Percentiles rank a stretch among this genome's conserved stretches.
These are phyloP conservation scores for Stemphylium vesicarium DNA, from an alignment of 2,329 filamentous ascomycete species.

Conservation along the genomic window DNA sequence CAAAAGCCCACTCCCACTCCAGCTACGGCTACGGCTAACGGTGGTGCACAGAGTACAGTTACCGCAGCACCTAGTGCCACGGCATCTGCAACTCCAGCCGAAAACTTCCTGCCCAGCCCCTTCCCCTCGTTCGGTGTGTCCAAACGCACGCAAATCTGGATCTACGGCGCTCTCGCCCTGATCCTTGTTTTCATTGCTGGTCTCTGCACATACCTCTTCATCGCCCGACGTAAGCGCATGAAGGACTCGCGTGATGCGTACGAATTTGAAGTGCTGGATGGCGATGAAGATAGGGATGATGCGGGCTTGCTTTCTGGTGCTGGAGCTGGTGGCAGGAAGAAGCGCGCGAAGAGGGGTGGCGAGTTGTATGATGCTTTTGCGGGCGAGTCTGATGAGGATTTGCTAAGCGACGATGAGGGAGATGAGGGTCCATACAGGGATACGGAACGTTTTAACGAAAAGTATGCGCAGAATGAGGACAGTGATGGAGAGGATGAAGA, in stretches of 20 bases:
- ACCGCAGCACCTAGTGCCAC: slow-evolving; percentile 21
- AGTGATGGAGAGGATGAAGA: slow-evolving; percentile 20
- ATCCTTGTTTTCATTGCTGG: slow-evolving; percentile 84
- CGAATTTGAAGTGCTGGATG: slow-evolving; percentile 91
- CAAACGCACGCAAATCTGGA: slow-evolving; percentile 89
- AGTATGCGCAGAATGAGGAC: slow-evolving; percentile 33
- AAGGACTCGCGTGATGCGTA: slow-evolving; percentile 82
- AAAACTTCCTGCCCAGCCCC: slow-evolving; percentile 76
- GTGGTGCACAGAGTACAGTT: slow-evolving; percentile 24
- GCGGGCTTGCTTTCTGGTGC: slow-evolving; percentile 52
- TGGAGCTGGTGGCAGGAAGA: slow-evolving; percentile 46
- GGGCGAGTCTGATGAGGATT: slow-evolving; percentile 81
- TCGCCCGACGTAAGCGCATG: slow-evolving; percentile 77
- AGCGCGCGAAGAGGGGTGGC: slow-evolving; percentile 70
- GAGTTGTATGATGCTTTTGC: slow-evolving; percentile 98
- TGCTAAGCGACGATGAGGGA: slow-evolving; percentile 55
- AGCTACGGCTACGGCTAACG: slow-evolving; percentile 31
- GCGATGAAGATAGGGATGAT: slow-evolving; percentile 71
- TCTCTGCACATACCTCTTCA: slow-evolving; percentile 80
- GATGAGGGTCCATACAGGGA: slow-evolving; percentile 48
- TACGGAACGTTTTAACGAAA: slow-evolving; percentile 42
- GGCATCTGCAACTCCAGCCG: slow-evolving; percentile 35
- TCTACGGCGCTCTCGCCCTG: slow-evolving; percentile 83
- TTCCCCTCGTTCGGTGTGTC: slow-evolving; percentile 91
- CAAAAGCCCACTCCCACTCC: slow-evolving; percentile 56